These are phyloP conservation scores for Escovopsis sp. DNA, from an alignment of 2,329 filamentous ascomycete genomes.

Conservation along the genomic window DNA sequence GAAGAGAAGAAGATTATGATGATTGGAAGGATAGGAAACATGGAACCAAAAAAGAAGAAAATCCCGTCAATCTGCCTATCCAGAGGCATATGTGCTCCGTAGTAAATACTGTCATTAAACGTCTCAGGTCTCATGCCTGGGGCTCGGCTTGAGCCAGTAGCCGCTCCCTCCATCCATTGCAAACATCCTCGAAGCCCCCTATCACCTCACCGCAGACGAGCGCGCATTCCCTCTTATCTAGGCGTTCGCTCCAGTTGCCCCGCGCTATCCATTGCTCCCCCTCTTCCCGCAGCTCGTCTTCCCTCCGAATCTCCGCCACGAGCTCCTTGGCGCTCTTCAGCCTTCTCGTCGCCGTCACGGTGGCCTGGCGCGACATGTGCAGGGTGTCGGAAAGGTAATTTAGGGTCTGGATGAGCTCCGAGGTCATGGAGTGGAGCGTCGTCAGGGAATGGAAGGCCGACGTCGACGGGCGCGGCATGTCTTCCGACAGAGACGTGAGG, in stretches of 20 bases:
- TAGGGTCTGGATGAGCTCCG: constrained; percentile 63
- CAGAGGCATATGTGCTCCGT: no score
- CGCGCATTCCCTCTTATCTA: constrained; percentile 67
- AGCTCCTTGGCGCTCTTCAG: constrained; percentile 73
- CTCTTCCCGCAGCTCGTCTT: constrained; percentile 70
- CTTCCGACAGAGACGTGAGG: constrained; percentile 47
- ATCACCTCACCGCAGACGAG: constrained; percentile 77
- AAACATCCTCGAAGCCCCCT: constrained; percentile 82
- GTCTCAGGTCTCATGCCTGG: constrained; percentile 18
- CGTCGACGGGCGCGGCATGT: constrained; percentile 51
- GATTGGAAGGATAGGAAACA: not conserved
- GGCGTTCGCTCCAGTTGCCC: constrained; percentile 68
- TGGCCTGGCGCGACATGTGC: constrained; percentile 86
- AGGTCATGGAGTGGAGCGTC: constrained; percentile 53
- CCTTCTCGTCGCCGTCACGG: constrained; percentile 63
- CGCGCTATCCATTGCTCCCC: constrained; percentile 68
- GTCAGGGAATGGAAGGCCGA: constrained; percentile 50
- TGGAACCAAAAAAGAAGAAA: not conserved
- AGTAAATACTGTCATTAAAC: not conserved
- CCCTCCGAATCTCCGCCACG: constrained; percentile 68
- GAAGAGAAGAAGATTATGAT: not conserved
- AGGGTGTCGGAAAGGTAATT: constrained; percentile 80
- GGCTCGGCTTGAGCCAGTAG: constrained; percentile 51
- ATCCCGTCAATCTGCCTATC: no score
- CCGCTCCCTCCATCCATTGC: constrained; percentile 67